These are phyloP conservation scores for Russula brevipes DNA, from an alignment of 768 basidiomycete genomes.

Conservation along the genomic window DNA sequence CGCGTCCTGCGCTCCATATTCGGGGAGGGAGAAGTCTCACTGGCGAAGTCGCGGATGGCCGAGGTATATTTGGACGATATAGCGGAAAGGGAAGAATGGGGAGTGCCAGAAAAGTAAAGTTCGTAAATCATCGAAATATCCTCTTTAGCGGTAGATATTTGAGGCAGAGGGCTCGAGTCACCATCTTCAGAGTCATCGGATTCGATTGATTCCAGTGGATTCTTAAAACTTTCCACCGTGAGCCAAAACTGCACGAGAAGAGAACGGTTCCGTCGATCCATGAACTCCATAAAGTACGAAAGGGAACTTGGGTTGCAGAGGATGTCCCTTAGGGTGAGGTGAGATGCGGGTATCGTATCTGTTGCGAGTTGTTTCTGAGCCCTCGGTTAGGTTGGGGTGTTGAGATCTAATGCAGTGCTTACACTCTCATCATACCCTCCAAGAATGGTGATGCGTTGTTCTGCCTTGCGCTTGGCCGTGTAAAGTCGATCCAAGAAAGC, in stretches of 20 bases:
- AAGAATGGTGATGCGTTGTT: slow-evolving; percentile 75
- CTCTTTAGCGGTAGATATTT: slow-evolving; percentile 60
- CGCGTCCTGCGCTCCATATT: slow-evolving; percentile 54
- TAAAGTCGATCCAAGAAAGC: slow-evolving; percentile 85
- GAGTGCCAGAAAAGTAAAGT: slow-evolving; percentile 68
- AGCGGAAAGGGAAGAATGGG: slow-evolving; percentile 53
- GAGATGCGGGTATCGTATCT: slow-evolving; percentile 41
- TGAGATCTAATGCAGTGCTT: slow-evolving; percentile 26
- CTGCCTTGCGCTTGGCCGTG: slow-evolving; percentile 81
- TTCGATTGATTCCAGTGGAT: slow-evolving; percentile 83
- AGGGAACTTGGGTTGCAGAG: slow-evolving; percentile 85
- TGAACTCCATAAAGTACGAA: slow-evolving; percentile 97
- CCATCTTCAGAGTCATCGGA: slow-evolving; percentile 51
- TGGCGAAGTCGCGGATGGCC: slow-evolving; percentile 59
- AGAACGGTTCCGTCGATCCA: slow-evolving; percentile 85
- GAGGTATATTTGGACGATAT: slow-evolving; percentile 69
- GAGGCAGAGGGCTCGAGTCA: slow-evolving; percentile 51
- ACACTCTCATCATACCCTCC: slow-evolving; percentile 68
- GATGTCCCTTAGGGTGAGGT: slow-evolving; percentile 67
- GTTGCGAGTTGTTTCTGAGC: slow-evolving; percentile 37
- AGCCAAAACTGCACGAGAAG: slow-evolving; percentile 95
- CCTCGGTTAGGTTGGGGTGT: not conserved
- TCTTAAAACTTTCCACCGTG: slow-evolving; percentile 96
- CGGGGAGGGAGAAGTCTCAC: slow-evolving; percentile 41
- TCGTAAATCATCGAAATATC: slow-evolving; percentile 89